phyloP scores from a whole-genome alignment of 2,329 filamentous ascomycete genomes.

The Xylariaceae sp. region DNA sequence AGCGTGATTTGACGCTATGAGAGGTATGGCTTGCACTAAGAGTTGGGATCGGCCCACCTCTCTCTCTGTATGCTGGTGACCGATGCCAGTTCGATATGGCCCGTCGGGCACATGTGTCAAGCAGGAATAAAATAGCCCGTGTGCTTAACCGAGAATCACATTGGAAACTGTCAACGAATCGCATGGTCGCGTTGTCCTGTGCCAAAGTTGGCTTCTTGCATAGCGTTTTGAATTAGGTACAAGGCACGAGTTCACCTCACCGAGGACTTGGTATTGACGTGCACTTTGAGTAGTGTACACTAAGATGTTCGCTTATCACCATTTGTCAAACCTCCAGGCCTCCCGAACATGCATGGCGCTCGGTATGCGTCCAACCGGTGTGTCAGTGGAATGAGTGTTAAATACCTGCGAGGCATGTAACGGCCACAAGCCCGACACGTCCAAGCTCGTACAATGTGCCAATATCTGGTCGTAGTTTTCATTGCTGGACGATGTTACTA shows the following conservation, averaged over 20 bases:
- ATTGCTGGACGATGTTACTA: background rate
- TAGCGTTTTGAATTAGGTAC: constrained; percentile 5
- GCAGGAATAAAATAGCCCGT: constrained; percentile 2
- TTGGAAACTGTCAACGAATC: constrained; percentile 4
- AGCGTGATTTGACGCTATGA: background rate
- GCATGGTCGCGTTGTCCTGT: constrained; percentile 11
- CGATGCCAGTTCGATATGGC: constrained; percentile 4
- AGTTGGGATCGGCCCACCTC: constrained; percentile 8
- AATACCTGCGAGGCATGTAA: constrained; percentile 1
- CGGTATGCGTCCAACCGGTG: constrained; percentile 4
- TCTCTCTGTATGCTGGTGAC: background rate
- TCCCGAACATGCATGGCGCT: constrained; percentile 8
- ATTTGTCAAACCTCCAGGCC: constrained; percentile 5
- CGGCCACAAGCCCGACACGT: background rate
- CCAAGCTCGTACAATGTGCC: background rate
- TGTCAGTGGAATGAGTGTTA: constrained; percentile 2
- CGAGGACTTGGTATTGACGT: constrained; percentile 6
- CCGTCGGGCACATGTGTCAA: constrained; percentile 5
- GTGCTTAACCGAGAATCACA: constrained; percentile 5
- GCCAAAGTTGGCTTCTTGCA: constrained; percentile 5
- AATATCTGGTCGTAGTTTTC: background rate
- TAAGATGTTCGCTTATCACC: constrained; percentile 6
- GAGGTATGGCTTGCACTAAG: background rate
- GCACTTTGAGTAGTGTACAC: background rate
- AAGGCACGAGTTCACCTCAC: constrained; percentile 2